Base-by-base conservation (phyloP, 495 filamentous ascomycete species). In the Hypoxylon lienhwacheense region DNA sequence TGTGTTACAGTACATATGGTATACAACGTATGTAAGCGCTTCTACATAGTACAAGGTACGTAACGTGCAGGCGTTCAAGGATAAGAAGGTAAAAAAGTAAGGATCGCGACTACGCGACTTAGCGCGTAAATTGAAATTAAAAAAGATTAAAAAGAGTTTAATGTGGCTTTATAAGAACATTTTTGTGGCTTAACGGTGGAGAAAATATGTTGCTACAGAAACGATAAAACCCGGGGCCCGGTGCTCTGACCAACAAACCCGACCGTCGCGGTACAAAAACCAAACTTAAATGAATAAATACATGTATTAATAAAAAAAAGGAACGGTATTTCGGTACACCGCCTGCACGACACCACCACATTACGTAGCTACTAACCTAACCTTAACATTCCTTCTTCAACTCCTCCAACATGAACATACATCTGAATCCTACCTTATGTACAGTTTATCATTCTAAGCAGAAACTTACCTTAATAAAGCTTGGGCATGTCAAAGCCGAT, bases 71-170 rank as follows among this genome's bases (percentile, higher is more conserved):
- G n/a, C n/a, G n/a, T n/a, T n/a, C n/a, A n/a, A n/a, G n/a, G n/a
- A n/a, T n/a, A n/a, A n/a, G 24, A 8, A 26, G 24, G 5, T 26
- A 4, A 26, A 26, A 5, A 5, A 8, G 24, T 5, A 26, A n/a
- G 5, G 4, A 15, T 19, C 33, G 59, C 25, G 48, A 50, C 3
- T 7, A 40, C 53, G 47, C 48, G 53, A 46, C 37, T 45, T 11
- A 54, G 54, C 59, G 59, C 59, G 59, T 63, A 54, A 63, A 63
- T 63, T 63, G 48, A 54, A 47, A 28, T 53, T 52, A 39, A 50
- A 40, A 20, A 41, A 44, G 52, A 16, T 37, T 22, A 20, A 21
- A 26, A 5, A 8, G 16, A 11, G 15, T 15, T 26, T 15, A 7
- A 6, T 45, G 34, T 43, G 45, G 46, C 53, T 51, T 36, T 24